Percentiles rank a stretch among this genome's conserved stretches.
Conservation (phyloP, 495 filamentous ascomycete genomes). For the Annulohypoxylon moriforme region DNA sequence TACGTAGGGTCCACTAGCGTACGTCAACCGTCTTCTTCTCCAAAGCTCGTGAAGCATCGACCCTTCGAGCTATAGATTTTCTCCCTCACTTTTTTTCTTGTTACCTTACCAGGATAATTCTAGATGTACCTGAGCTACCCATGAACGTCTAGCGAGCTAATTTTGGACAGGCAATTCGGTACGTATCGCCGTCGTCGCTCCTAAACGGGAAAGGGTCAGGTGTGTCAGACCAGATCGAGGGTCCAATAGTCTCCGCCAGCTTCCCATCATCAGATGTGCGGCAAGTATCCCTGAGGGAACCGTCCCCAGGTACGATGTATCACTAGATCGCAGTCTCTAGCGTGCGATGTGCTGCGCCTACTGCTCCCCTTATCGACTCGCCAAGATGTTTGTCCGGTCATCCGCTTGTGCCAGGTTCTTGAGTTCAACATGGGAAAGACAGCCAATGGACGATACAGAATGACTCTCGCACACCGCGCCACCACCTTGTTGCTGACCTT, state of each 20-base stretch:
- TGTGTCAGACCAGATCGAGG: slow-evolving; percentile 45
- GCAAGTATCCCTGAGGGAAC: slow-evolving; percentile 47
- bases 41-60: slow-evolving; percentile 33
- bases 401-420: slow-evolving; percentile 43
- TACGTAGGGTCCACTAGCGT: slow-evolving; percentile 40
- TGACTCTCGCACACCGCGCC: slow-evolving; percentile 39
- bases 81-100: slow-evolving; percentile 10
- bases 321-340: slow-evolving; percentile 45
- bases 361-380: slow-evolving; percentile 46
- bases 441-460: slow-evolving; percentile 44
- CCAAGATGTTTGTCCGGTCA: slow-evolving; percentile 44
- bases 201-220: slow-evolving; percentile 45
- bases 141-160: slow-evolving; percentile 21
- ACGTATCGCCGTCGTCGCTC: slow-evolving; percentile 41
- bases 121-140: slow-evolving; percentile 19
- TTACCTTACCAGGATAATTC: slow-evolving; percentile 22
- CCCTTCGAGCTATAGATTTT: slow-evolving; percentile 20
- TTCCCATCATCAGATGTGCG: slow-evolving; percentile 45
- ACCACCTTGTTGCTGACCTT: slow-evolving; percentile 44
- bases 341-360: slow-evolving; percentile 43
- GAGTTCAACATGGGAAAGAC: slow-evolving; percentile 33
- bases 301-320: slow-evolving; percentile 44
- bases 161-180: slow-evolving; percentile 27
- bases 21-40: slow-evolving; percentile 25
- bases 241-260: slow-evolving; percentile 40